Percentiles rank a stretch among this genome's conserved stretches.
Conservation (phyloP, 2,329 filamentous ascomycete species). For the Knoxdaviesia capensis region DNA sequence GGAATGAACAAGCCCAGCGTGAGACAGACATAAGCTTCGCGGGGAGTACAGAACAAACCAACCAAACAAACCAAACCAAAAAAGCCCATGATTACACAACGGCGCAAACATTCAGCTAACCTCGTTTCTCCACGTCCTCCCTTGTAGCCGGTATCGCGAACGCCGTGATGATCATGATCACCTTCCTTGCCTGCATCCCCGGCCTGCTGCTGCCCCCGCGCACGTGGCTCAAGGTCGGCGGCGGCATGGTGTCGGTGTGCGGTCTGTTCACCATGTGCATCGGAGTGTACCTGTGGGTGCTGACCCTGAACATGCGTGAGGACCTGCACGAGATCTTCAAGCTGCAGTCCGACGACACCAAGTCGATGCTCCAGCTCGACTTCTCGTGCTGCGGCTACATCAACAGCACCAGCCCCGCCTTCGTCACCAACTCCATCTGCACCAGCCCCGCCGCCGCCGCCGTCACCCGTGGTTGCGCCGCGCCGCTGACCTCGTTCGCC, state of each 20-base stretch:
- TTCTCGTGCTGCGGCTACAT: slow-evolving; percentile 67
- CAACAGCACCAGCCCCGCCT: slow-evolving; percentile 51
- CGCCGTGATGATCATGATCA: slow-evolving; percentile 48
- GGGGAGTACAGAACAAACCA: too few species aligned
- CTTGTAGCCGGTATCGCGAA: slow-evolving; percentile 48
- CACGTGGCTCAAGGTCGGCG: slow-evolving; percentile 49
- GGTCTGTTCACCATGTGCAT: slow-evolving; percentile 44
- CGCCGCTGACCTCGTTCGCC: slow-evolving; percentile 44
- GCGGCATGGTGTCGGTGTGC: slow-evolving; percentile 41
- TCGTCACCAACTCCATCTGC: slow-evolving; percentile 48
- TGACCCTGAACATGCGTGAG: slow-evolving; percentile 47
- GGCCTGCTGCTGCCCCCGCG: slow-evolving; percentile 48
- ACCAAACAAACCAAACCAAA: too few species aligned
- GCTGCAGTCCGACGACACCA: slow-evolving; percentile 30
- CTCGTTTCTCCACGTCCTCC: not conserved
- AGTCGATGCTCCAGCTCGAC: slow-evolving; percentile 53
- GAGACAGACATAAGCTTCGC: too few species aligned
- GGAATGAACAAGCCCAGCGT: too few species aligned
- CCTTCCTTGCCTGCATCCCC: slow-evolving; percentile 49
- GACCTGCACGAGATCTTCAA: slow-evolving; percentile 42
- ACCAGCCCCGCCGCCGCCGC: slow-evolving; percentile 50
- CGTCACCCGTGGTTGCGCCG: slow-evolving; percentile 48
- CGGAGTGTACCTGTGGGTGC: slow-evolving; percentile 50
- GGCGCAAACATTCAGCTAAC: slow-evolving; percentile 1
- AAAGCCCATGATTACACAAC: too few species aligned